A percentile compares a stretch with the other conserved stretches of the same genome.
Conservation (phyloP, 768 basidiomycete species). For the Tulasnella sp. region DNA sequence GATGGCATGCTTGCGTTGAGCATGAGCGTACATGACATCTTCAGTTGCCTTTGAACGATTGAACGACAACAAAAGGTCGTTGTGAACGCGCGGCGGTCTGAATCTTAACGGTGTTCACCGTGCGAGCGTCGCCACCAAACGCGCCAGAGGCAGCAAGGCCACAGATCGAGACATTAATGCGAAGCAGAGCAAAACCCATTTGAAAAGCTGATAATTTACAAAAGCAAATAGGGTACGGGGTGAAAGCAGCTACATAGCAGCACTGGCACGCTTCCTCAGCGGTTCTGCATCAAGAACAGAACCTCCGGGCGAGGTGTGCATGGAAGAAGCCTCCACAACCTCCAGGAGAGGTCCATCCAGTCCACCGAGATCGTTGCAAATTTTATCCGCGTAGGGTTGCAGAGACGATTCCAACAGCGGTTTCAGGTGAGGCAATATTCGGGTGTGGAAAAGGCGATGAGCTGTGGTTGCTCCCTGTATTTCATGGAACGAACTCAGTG, state of each 20-base stretch:
- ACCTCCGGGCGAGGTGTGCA: neutral
- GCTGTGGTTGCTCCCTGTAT: conserved; percentile 36
- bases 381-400: neutral
- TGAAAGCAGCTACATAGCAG: neutral
- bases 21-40: conserved; percentile 21
- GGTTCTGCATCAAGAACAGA: neutral
- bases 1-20: conserved; percentile 22
- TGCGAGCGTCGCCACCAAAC: neutral
- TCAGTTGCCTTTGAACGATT: neutral
- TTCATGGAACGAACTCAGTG: neutral
- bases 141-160: neutral
- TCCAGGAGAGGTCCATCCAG: neutral
- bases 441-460: conserved; percentile 39
- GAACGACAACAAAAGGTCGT: neutral
- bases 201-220: neutral
- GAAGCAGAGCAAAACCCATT: neutral
- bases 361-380: conserved; percentile 12
- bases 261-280: neutral
- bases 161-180: neutral
- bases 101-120: neutral
- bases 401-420: conserved; percentile 13
- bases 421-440: conserved; percentile 33
- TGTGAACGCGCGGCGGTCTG: neutral
- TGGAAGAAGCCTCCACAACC: neutral
- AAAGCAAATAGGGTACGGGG: neutral